phyloP scores from a whole-genome alignment of 1,284 basidiomycete genomes.

The Sanghuangporus baumii region DNA sequence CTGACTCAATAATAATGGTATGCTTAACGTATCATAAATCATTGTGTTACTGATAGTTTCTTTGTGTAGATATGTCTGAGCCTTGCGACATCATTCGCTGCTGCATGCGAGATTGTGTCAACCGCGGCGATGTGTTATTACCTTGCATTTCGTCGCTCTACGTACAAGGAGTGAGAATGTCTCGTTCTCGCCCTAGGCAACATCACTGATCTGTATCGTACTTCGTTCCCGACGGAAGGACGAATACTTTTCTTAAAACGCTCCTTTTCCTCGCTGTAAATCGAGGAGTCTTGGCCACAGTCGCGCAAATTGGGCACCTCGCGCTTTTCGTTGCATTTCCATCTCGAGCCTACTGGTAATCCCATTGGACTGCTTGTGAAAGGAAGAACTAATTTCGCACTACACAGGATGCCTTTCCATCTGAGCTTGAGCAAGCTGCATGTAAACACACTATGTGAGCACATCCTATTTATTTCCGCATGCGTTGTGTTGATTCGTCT shows the following conservation, averaged over 20 bases:
- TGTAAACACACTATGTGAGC: slow-evolving; percentile 13
- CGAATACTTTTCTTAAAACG: background rate
- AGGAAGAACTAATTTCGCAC: background rate
- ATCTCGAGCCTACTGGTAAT: slow-evolving; percentile 4
- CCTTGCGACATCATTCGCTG: slow-evolving; percentile 5
- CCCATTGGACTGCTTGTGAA: background rate
- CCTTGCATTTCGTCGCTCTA: background rate
- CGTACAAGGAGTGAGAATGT: slow-evolving; percentile 2
- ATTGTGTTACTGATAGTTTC: background rate
- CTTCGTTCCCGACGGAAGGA: background rate
- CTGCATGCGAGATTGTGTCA: slow-evolving; percentile 5
- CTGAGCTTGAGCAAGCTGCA: slow-evolving; percentile 11
- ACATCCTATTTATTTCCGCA: background rate
- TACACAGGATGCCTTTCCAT: slow-evolving; percentile 12
- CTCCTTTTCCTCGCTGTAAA: slow-evolving; percentile 12
- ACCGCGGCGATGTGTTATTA: slow-evolving; percentile 10
- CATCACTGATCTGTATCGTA: background rate
- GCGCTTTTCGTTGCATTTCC: slow-evolving; percentile 2
- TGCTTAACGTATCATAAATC: background rate
- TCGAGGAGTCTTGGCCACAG: slow-evolving; percentile 3
- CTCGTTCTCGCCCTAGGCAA: background rate
- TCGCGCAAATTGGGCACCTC: slow-evolving; percentile 2
- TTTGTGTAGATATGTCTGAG: background rate
- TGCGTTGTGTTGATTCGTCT: background rate
- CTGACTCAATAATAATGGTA: background rate